Percentiles rank a stretch among this genome's conserved stretches.
These are phyloP conservation scores for Andrographis paniculata DNA, from an alignment of 305 asterid species.

Conservation along the genomic window DNA sequence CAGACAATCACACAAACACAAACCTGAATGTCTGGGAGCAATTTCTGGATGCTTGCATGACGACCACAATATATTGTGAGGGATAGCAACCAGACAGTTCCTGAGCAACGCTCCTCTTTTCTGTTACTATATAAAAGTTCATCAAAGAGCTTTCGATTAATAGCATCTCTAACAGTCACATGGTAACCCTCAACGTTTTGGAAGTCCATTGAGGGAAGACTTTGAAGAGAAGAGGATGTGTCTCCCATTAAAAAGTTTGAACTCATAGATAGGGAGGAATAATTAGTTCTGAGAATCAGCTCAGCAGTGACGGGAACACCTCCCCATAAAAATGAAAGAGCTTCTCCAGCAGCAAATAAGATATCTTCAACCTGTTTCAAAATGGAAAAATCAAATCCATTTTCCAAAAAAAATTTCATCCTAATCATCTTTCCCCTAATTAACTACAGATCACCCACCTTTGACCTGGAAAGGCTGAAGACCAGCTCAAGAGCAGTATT, in stretches of 20 bases:
- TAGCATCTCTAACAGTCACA: constrained; percentile 65
- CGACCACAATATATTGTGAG: constrained; percentile 90
- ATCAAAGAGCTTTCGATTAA: constrained; percentile 87
- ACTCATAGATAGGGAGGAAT: constrained; percentile 77
- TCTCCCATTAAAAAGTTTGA: constrained; percentile 95
- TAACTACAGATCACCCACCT: constrained; percentile 45
- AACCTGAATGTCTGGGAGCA: constrained; percentile 99
- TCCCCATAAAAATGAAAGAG: constrained; percentile 97
- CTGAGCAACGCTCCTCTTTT: constrained; percentile 99
- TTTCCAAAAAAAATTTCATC: no score
- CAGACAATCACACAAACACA: constrained; percentile 22
- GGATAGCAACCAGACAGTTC: constrained; percentile 96
- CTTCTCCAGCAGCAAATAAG: constrained; percentile 99
- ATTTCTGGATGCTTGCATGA: constrained; percentile 64
- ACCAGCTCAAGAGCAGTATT: constrained; percentile 73
- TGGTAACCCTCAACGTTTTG: constrained; percentile 54
- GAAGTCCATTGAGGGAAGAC: constrained; percentile 33
- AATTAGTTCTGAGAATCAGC: constrained; percentile 79
- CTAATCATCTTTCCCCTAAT: no score
- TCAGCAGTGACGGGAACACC: constrained; percentile 92
- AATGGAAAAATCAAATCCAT: constrained; percentile 14
- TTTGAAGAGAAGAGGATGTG: constrained; percentile 43
- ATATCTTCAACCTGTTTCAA: constrained; percentile 80
- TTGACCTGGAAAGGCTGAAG: constrained; percentile 82
- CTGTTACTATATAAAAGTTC: constrained; percentile 81